phyloP scores from a whole-genome alignment of 1,284 basidiomycete species.

The Apiotrichum sp. region DNA sequence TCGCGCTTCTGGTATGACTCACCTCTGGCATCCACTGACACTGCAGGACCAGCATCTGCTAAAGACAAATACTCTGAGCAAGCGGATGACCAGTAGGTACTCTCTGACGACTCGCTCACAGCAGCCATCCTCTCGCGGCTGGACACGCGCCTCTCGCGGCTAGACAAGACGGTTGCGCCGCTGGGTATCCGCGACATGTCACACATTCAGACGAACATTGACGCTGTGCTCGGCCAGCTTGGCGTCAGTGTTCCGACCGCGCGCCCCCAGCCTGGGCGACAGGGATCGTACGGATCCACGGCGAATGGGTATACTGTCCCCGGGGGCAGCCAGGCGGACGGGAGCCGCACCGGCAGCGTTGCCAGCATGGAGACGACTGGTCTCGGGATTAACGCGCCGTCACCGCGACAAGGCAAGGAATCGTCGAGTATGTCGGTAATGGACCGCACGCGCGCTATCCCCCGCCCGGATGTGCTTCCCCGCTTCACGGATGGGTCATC shows the following conservation, averaged over 20 bases:
- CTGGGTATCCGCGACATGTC: constrained; percentile 41
- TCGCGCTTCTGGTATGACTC: constrained; percentile 34
- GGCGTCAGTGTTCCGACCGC: neutral
- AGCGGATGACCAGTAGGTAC: constrained; percentile 43
- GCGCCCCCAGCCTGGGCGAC: neutral
- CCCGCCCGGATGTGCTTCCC: constrained; percentile 12
- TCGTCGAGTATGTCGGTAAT: constrained; percentile 6
- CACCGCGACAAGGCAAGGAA: neutral
- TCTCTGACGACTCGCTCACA: neutral
- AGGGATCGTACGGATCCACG: constrained; percentile 2
- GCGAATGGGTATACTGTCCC: neutral
- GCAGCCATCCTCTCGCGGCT: constrained; percentile 42
- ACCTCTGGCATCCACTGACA: too few relatives aligned
- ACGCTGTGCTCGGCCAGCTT: constrained; percentile 1
- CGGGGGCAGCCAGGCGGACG: neutral
- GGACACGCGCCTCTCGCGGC: constrained; percentile 39
- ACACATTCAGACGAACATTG: constrained; percentile 13
- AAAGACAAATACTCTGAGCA: constrained; percentile 44
- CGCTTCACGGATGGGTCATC: constrained; percentile 2
- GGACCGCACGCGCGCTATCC: constrained; percentile 14
- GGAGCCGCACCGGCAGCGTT: neutral
- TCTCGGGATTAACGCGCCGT: neutral
- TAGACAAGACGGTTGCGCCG: constrained; percentile 46
- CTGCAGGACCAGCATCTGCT: constrained; percentile 45
- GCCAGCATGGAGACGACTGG: neutral